Evolutionary conservation across 2,329 filamentous ascomycete species (phyloP).

Genomic region (Samsoniella hepiali): DNA sequence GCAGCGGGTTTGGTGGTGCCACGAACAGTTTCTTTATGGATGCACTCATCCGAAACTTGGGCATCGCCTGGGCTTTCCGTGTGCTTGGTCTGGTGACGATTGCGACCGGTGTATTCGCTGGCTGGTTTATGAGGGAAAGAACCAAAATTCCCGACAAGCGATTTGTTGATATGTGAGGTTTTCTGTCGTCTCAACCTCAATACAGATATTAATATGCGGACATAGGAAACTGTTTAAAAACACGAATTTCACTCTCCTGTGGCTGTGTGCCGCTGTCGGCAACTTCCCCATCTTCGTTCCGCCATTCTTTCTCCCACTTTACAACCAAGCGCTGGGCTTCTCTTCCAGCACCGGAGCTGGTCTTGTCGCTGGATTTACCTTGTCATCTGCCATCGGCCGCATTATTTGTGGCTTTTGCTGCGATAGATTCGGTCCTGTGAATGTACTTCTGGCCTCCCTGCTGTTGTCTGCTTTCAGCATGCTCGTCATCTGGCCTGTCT

Average conservation of each 20-base stretch:
- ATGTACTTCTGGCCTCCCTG: conserved; percentile 51
- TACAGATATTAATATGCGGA: neutral
- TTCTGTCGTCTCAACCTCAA: neutral
- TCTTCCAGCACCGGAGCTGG: conserved; percentile 51
- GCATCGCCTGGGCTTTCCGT: conserved; percentile 55
- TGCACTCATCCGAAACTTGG: conserved; percentile 52
- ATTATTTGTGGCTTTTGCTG: conserved; percentile 52
- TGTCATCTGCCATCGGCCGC: conserved; percentile 56
- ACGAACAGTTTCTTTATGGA: conserved; percentile 25
- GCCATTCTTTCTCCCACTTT: conserved; percentile 59
- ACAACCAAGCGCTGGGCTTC: conserved; percentile 51
- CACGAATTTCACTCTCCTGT: conserved; percentile 49
- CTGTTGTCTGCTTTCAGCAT: conserved; percentile 54
- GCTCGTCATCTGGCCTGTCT: conserved; percentile 59
- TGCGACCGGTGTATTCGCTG: conserved; percentile 47
- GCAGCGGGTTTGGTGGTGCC: conserved; percentile 41
- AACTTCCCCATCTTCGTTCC: conserved; percentile 60
- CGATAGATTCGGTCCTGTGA: conserved; percentile 54
- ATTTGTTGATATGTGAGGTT: conserved; percentile 49
- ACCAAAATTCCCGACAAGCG: conserved; percentile 31
- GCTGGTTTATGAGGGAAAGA: conserved; percentile 50
- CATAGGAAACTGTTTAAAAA: conserved; percentile 50
- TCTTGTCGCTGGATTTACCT: conserved; percentile 59
- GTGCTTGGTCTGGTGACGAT: conserved; percentile 47
- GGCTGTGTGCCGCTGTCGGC: conserved; percentile 51